Evolutionary conservation across 192 early-diverging fungal genomes (phyloP).

Genomic region (Backusella sp.): DNA sequence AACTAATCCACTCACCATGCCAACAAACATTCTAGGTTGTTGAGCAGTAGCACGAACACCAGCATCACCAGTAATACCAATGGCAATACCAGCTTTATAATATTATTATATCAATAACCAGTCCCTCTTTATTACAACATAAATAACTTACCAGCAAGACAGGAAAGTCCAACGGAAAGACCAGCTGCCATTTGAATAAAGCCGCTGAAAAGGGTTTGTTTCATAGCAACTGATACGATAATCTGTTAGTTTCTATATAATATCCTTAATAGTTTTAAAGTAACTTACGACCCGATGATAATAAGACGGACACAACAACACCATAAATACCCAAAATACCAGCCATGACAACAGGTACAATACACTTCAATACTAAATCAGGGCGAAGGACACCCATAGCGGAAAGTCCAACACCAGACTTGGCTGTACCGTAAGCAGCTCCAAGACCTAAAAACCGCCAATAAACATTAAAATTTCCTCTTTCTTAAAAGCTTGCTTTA

Average conservation of each 20-base stretch:
- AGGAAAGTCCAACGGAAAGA: conserved; percentile 85
- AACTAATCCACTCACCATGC: conserved; percentile 59
- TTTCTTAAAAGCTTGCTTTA: background rate
- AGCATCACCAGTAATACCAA: conserved; percentile 96
- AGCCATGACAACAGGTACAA: conserved; percentile 98
- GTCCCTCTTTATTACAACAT: too few relatives aligned
- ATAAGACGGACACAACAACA: conserved; percentile 91
- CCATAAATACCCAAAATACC: conserved; percentile 99
- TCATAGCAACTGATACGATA: conserved; percentile 33
- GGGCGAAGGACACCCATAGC: conserved; percentile 94
- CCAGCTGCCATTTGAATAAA: conserved; percentile 95
- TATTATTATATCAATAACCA: background rate
- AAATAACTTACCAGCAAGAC: conserved; percentile 58
- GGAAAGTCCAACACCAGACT: conserved; percentile 94
- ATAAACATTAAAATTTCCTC: background rate
- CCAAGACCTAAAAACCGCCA: conserved; percentile 65
- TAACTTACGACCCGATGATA: conserved; percentile 73
- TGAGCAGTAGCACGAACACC: conserved; percentile 90
- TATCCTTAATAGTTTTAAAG: background rate
- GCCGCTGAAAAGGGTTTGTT: conserved; percentile 60
- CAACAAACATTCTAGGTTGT: conserved; percentile 88
- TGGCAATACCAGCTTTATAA: conserved; percentile 83
- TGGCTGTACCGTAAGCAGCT: conserved; percentile 97
- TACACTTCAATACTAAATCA: conserved; percentile 82
- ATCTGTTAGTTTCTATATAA: background rate